Base-by-base conservation (phyloP, 768 basidiomycete genomes). In the Suillus plorans region DNA sequence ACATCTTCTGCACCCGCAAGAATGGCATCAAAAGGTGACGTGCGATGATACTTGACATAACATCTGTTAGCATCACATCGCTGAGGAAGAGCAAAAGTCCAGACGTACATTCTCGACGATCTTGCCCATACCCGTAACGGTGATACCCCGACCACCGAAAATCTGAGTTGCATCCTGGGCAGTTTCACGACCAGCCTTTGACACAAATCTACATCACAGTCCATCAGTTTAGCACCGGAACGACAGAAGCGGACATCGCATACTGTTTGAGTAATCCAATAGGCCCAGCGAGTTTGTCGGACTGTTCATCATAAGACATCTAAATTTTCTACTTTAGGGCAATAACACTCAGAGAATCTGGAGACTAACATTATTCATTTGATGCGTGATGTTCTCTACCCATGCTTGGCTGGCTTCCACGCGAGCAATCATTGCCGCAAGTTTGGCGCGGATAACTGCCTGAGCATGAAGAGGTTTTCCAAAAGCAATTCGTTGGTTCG, bases 251-350 rank as follows among this genome's bases (percentile, higher is more conserved):
- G 12, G 56, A 49, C 45, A 58, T 50, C 55, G 77, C 88, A 68
- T 68, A 92, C 91, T 94, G 90, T 78, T 98, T 98, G 71, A 95
- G 81, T 55, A 97, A 82, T 14, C 89, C 95, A 70, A 97, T 94
- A 5, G 89, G 85, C 3, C 92, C 94, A n/a, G 95, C 95, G 12
- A 97, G 80, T 70, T 91, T 90, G 66, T 88, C 86, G 1, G 94
- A 90, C 77, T 92, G 92, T 73, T 96, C 88, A 60, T 81, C 82
- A 71, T 96, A 96, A 57, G 82, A 84, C 95, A 96, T 96, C 89
- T 96, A 74, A 7, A 55, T 52, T 56, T 65, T 37, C 37, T 4
- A 60, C 47, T 42, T 60, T n/a, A 64, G 25, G 25, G 41, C 25
- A 3, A 45, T 13, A 20, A 4, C 18, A 25, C 49, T 41, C 41